These are phyloP conservation scores for Penicillium corylophilum DNA, from an alignment of 2,329 filamentous ascomycete species.

Conservation along the genomic window DNA sequence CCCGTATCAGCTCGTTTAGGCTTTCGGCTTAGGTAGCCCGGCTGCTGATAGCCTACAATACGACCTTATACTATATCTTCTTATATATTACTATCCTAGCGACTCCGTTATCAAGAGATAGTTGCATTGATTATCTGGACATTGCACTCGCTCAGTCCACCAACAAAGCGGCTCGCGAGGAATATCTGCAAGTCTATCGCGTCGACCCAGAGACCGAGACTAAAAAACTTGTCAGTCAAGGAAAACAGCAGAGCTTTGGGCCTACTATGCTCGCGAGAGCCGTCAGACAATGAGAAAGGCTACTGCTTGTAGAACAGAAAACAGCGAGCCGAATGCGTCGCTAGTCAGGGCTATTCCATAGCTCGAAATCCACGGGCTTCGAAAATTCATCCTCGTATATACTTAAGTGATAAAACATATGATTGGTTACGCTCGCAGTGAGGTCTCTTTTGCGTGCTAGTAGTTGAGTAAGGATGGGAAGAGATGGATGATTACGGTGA, in stretches of 20 bases:
- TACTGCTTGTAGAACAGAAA: constrained; percentile 85
- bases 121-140: constrained; percentile 94
- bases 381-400: constrained; percentile 56
- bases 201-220: constrained; percentile 86
- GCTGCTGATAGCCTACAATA: no score
- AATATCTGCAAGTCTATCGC: constrained; percentile 94
- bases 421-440: not conserved
- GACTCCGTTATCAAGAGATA: no score
- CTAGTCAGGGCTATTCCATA: constrained; percentile 95
- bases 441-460: not conserved
- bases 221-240: constrained; percentile 89
- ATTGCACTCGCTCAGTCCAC: constrained; percentile 90
- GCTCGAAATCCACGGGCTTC: constrained; percentile 85
- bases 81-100: no score
- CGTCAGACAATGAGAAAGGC: constrained; percentile 67
- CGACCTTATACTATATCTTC: no score
- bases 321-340: constrained; percentile 86
- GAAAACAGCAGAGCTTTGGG: constrained; percentile 82
- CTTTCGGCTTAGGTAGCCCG: no score
- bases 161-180: constrained; percentile 81
- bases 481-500: not conserved
- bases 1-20: no score
- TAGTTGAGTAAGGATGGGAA: not conserved
- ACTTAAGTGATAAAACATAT: not conserved
- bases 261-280: not conserved